Evolutionary conservation across 306 rosid species (phyloP), one percentile per base, ranked within the genome.

Genomic region (Albizia julibrissin): DNA sequence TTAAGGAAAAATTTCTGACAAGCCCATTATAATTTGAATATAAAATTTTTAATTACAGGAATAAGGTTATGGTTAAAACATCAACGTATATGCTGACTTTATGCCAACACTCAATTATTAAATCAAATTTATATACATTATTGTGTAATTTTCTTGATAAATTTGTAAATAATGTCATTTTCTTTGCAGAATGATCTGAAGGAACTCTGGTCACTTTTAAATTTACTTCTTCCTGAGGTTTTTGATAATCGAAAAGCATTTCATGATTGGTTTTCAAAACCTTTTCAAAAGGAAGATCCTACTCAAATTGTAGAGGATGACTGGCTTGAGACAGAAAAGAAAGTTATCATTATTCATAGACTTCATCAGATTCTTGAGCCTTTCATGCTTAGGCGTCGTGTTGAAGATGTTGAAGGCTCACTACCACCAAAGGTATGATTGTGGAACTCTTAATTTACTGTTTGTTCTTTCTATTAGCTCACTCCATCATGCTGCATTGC

Each of bases 321-420:
- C 72, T 95, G 99, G 99, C 93, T 95, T 83, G 99, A 95, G 93
- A 95, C 99, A 12, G 99, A 95, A 76, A 95, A 95, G 80, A 95
- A 95, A 83, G 97, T 95, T 46, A 95, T 95, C 87, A 91, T 91
- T 46, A 95, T 95, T 81, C 98, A 95, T 75, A 93, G 99, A n/a
- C 98, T 95, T 82, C 99, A 95, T 88, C 98, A 95, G 87, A 95
- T 95, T 89, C 94, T 95, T 56, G 99, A 95, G 88, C 99, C 99
- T 79, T 95, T 95, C 86, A 95, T 95, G 99, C 97, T 95, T 27
- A 89, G 99, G 87, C 98, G 99, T 29, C 99, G 99, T 42, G 99
- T 95, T 78, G 98, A 95, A 86, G 99, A 95, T 54, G 99, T 95
- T 49, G 99, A 95, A 91, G 99, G 99, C 81, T 94, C 99, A 47